Percentiles rank a stretch among this genome's conserved stretches.
These are phyloP conservation scores for Crithidia acanthocephali DNA, from an alignment of 208 protist genomes.

Conservation along the genomic window DNA sequence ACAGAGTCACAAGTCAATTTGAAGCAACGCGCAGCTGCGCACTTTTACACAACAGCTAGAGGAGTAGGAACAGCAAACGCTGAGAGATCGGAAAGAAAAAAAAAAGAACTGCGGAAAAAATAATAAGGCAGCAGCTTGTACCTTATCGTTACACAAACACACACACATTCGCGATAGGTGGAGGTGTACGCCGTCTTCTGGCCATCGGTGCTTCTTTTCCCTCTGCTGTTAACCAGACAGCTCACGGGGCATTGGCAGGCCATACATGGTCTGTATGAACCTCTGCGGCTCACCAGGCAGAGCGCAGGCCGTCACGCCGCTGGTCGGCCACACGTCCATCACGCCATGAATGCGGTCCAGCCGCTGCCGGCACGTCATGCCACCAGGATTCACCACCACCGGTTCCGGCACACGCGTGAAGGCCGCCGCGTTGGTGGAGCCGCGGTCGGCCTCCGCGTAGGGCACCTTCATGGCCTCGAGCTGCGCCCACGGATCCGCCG, in stretches of 20 bases:
- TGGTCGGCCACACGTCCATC: conserved; percentile 64
- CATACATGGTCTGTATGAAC: conserved; percentile 54
- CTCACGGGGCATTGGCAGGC: conserved; percentile 66
- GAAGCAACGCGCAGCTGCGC: too few species aligned
- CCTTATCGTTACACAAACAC: too few species aligned
- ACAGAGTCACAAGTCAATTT: too few species aligned
- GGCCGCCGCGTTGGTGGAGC: conserved; percentile 15
- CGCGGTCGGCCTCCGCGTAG: conserved; percentile 21
- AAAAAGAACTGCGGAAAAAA: too few species aligned
- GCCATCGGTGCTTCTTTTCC: too few species aligned
- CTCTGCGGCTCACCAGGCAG: conserved; percentile 44
- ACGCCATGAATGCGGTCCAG: conserved; percentile 47
- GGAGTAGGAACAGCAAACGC: too few species aligned
- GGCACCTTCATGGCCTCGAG: conserved; percentile 64
- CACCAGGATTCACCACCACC: conserved; percentile 59
- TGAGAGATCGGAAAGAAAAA: too few species aligned
- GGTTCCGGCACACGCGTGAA: conserved; percentile 38
- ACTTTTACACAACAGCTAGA: too few species aligned
- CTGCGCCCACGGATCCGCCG: conserved; percentile 45
- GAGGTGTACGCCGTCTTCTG: too few species aligned
- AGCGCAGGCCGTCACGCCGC: conserved; percentile 41
- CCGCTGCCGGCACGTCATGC: conserved; percentile 52
- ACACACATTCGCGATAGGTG: too few species aligned
- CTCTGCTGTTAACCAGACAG: conserved; percentile 25
- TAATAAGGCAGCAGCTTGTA: too few species aligned